These are phyloP conservation scores for Cochlearia excelsa DNA, from an alignment of 345 rosid genomes.

Conservation along the genomic window DNA sequence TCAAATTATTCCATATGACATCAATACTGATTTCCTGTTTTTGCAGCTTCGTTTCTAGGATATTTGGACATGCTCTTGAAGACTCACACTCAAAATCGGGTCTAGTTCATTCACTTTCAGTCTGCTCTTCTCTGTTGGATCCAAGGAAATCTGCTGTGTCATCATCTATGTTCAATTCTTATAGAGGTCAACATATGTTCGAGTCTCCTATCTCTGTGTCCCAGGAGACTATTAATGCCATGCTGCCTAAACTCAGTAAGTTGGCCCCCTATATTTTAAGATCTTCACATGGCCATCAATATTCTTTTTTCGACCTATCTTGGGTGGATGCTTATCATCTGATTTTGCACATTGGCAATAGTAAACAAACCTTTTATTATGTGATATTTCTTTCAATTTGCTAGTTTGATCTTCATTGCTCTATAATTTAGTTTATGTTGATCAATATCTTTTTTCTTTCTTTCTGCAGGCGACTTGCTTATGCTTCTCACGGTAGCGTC, in stretches of 20 bases:
- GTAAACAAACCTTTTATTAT: neutral
- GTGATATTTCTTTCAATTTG: conserved; percentile 10
- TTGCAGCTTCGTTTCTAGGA: conserved; percentile 81
- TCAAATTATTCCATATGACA: conserved; percentile 14
- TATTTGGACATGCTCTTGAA: conserved; percentile 92
- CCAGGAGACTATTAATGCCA: conserved; percentile 81
- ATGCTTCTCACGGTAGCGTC: conserved; percentile 65
- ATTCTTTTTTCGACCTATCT: neutral
- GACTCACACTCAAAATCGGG: conserved; percentile 84
- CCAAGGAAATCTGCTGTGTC: conserved; percentile 73
- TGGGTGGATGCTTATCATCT: conserved; percentile 20
- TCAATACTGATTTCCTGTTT: conserved; percentile 14
- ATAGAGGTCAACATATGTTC: conserved; percentile 72
- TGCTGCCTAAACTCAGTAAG: conserved; percentile 97
- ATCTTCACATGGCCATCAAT: conserved; percentile 17
- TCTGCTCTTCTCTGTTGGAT: conserved; percentile 91
- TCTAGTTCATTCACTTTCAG: conserved; percentile 93
- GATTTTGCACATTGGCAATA: conserved; percentile 6
- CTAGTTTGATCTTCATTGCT: conserved; percentile 14
- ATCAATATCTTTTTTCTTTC: conserved; percentile 7
- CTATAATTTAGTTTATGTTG: neutral
- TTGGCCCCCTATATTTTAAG: conserved; percentile 21
- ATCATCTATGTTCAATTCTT: conserved; percentile 72
- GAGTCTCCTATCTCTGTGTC: conserved; percentile 72
- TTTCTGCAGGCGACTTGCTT: conserved; percentile 66